Percentiles rank a stretch among this genome's conserved stretches.
Conservation (phyloP, 305 asterid genomes). For the Solanum hybrid region DNA sequence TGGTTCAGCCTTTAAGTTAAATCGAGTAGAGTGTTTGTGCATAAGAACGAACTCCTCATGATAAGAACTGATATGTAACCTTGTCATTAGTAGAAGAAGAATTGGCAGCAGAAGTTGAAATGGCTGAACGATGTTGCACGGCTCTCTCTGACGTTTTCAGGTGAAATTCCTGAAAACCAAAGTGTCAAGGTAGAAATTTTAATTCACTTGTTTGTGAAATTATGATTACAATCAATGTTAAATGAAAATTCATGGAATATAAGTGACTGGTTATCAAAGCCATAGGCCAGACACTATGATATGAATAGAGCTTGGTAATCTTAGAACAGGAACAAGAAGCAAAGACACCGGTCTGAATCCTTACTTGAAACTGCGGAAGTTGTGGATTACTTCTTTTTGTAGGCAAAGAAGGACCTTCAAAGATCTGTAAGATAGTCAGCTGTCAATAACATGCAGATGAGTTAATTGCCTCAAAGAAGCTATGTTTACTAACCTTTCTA, state of each 20-base stretch:
- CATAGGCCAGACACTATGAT: neutral
- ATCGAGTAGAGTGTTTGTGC: neutral
- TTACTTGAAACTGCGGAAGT: slow-evolving; percentile 32
- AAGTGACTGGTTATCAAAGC: neutral
- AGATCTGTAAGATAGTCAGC: slow-evolving; percentile 44
- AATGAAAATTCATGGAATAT: neutral
- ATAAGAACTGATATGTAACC: slow-evolving; percentile 12
- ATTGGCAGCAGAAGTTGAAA: slow-evolving; percentile 20
- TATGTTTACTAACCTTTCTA: slow-evolving; percentile 52
- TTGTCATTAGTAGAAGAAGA: slow-evolving; percentile 14
- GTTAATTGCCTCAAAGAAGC: neutral
- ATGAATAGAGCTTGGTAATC: neutral
- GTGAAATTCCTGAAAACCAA: slow-evolving; percentile 69
- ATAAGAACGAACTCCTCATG: neutral
- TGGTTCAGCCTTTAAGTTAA: neutral
- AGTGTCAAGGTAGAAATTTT: neutral
- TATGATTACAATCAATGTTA: neutral
- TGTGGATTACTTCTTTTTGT: slow-evolving; percentile 54
- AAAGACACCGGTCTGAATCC: neutral
- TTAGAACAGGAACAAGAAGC: slow-evolving; percentile 21
- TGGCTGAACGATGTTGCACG: slow-evolving; percentile 42
- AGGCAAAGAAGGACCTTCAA: slow-evolving; percentile 60
- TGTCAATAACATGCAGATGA: slow-evolving; percentile 4
- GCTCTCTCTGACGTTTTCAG: slow-evolving; percentile 89
- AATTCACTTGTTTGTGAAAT: neutral